Base-by-base conservation (phyloP, 257 asterid species). In the Verbena officinalis region DNA sequence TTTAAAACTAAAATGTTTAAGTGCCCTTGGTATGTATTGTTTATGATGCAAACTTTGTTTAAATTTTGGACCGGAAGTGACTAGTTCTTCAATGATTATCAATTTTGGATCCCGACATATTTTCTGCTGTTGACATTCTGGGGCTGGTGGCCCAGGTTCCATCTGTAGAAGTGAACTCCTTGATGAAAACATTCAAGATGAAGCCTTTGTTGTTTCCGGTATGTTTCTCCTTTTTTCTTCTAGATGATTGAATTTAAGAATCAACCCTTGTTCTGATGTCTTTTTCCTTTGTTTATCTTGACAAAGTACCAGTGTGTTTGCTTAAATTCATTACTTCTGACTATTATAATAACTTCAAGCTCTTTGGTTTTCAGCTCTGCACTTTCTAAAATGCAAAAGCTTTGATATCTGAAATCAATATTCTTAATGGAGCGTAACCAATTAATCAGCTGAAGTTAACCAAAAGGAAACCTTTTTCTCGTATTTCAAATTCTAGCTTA, bases 171-270 rank as follows among this genome's bases (percentile, higher is more conserved):
- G 96, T 93, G 65, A 93, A 93, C 77, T 92, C 96, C 48, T 75
- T 93, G 85, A 93, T 93, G 99, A 83, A 80, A 77, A 86, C 99
- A 54, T 93, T 93, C 90, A 93, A 87, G 82, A 87, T 93, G 99
- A 93, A 81, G 82, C 99, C 97, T 46, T 68, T 93, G 78, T 65
- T 93, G 73, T 90, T 93, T 73, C 90, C 99, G 78, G 99, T 93
- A 87, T 50, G 86, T 73, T 38, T 64, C 57, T 75, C 64, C n/a
- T 14, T 73, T 66, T 65, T 61, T 21, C 52, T 39, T 49, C 62
- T 39, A 33, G 33, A 58, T 66, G 58, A 60, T 62, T 68, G 45
- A 67, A 43, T 53, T n/a, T n/a, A 36, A 34, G 64, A 70, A 27
- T 64, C 59, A 39, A 54, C 44, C 52, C 48, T 43, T 44, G 40